Percentiles rank a stretch among this genome's conserved stretches.
phyloP scores from a whole-genome alignment of 306 rosid genomes.

The Parietaria judaica region DNA sequence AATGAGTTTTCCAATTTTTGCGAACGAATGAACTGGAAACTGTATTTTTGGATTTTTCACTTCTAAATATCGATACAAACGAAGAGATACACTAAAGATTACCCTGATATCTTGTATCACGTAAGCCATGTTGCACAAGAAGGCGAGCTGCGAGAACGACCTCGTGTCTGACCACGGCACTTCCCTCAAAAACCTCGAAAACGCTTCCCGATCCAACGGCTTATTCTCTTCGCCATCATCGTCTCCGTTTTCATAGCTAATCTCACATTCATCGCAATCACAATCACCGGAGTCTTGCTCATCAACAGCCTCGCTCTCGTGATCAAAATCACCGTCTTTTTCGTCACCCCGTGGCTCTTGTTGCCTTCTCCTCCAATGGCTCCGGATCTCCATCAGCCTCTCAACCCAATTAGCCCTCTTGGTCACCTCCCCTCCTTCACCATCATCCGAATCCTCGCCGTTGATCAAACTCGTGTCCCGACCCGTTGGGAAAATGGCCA shows the following conservation, averaged over 20 bases:
- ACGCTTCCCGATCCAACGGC: conserved; percentile 32
- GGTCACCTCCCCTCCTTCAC: conserved; percentile 31
- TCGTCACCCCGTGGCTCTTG: conserved; percentile 19
- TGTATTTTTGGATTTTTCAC: no score
- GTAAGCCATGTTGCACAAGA: conserved; percentile 82
- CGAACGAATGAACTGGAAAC: no score
- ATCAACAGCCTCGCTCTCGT: conserved; percentile 2
- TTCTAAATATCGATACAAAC: no score
- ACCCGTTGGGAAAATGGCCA: conserved; percentile 48
- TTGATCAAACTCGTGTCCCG: conserved; percentile 24
- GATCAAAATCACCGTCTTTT: conserved; percentile 22
- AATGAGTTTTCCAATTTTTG: no score
- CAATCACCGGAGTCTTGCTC: conserved; percentile 26
- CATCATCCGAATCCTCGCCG: conserved; percentile 35
- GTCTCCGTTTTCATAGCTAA: conserved; percentile 46
- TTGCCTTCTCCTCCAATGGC: conserved; percentile 55
- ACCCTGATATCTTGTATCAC: conserved; percentile 73
- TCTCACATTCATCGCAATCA: conserved; percentile 50
- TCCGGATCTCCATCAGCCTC: conserved; percentile 75
- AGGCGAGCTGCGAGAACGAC: conserved; percentile 61
- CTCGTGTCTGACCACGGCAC: conserved; percentile 71
- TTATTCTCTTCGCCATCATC: conserved; percentile 29
- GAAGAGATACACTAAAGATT: conserved; percentile 9
- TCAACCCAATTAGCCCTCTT: conserved; percentile 78
- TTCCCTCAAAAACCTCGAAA: conserved; percentile 45